Conservation (phyloP, 441 rosid genomes). For the Arabidopsis hybrid region DNA sequence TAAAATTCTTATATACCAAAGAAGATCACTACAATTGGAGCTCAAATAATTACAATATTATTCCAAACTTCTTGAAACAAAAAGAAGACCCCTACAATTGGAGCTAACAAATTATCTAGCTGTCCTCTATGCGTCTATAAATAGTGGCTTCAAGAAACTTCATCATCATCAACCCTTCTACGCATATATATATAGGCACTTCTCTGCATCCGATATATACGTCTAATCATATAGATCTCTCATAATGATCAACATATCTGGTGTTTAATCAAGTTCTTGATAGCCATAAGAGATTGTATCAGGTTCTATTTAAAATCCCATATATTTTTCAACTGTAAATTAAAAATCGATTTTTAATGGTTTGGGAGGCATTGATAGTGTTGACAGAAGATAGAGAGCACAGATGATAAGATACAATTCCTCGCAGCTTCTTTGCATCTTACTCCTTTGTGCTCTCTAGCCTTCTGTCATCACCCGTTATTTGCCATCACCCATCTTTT, state of each 20-base stretch:
- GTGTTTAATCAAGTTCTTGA: neutral
- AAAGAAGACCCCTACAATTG: conserved; percentile 15
- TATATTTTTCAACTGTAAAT: neutral
- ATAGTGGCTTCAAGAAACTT: conserved; percentile 39
- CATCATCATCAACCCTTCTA: conserved; percentile 35
- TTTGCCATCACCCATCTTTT: conserved; percentile 26
- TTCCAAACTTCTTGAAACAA: conserved; percentile 37
- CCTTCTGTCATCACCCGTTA: conserved; percentile 74
- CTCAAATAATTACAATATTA: conserved; percentile 18
- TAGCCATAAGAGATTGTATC: neutral
- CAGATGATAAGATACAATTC: conserved; percentile 68
- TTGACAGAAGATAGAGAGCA: conserved; percentile 99
- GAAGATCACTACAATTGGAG: neutral
- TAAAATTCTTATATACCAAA: conserved; percentile 24
- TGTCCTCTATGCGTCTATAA: conserved; percentile 31
- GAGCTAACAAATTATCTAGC: neutral
- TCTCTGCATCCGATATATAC: conserved; percentile 13
- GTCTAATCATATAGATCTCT: neutral
- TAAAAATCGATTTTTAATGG: neutral
- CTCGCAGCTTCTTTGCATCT: conserved; percentile 45
- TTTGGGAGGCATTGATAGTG: conserved; percentile 44
- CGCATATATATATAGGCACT: neutral
- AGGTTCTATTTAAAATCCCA: neutral
- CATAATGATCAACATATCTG: conserved; percentile 13
- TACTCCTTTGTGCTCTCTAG: conserved; percentile 88